These are phyloP conservation scores for Stephanodiscus triporus DNA, from an alignment of 108 stramenopile species.

Conservation along the genomic window DNA sequence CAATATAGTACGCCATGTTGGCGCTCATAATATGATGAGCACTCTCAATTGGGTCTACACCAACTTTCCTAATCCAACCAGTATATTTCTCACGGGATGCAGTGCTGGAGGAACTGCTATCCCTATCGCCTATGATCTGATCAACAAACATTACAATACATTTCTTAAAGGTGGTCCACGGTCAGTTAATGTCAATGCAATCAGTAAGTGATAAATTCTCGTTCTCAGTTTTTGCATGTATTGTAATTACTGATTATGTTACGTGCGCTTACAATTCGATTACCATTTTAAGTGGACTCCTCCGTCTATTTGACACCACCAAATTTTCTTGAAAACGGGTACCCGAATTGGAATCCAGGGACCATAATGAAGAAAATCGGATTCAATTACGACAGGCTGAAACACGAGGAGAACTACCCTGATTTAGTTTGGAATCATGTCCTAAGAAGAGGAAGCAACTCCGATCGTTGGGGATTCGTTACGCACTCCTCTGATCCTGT, in stretches of 20 bases:
- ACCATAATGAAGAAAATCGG: conserved; percentile 48
- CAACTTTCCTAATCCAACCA: conserved; percentile 16
- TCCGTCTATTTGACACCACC: conserved; percentile 57
- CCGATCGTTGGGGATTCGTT: conserved; percentile 59
- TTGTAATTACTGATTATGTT: neutral
- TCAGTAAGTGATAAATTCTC: conserved; percentile 4
- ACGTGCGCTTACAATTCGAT: neutral
- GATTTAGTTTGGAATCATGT: conserved; percentile 52
- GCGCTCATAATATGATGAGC: conserved; percentile 15
- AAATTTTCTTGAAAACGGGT: conserved; percentile 51
- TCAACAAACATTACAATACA: conserved; percentile 21
- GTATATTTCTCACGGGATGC: conserved; percentile 16
- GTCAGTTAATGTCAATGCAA: conserved; percentile 35
- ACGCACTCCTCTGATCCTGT: conserved; percentile 57
- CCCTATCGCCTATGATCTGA: conserved; percentile 20
- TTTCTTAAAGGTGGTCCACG: conserved; percentile 28
- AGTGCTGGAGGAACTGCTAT: conserved; percentile 15
- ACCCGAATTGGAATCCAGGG: conserved; percentile 49
- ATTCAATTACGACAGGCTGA: conserved; percentile 48
- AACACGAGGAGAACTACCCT: conserved; percentile 42
- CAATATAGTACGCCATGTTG: conserved; percentile 21
- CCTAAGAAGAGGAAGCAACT: conserved; percentile 46
- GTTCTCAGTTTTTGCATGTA: neutral
- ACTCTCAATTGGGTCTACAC: conserved; percentile 5
- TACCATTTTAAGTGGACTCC: conserved; percentile 28